Percentiles rank a stretch among this genome's conserved stretches.
These are phyloP conservation scores for Parastagonospora nodorum DNA, from an alignment of 2,329 filamentous ascomycete species.

Conservation along the genomic window DNA sequence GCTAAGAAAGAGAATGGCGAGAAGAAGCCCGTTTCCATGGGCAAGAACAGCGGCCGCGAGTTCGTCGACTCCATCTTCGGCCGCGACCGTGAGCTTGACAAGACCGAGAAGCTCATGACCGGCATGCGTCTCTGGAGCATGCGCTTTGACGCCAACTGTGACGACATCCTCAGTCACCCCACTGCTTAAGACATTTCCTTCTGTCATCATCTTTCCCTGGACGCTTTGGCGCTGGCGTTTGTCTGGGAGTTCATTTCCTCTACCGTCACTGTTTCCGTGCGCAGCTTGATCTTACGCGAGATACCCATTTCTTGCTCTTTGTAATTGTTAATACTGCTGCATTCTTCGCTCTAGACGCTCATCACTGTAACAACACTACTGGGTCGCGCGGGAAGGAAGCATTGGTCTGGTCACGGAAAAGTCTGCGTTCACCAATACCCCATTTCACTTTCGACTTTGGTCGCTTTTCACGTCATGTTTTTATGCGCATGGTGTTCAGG, in stretches of 20 bases:
- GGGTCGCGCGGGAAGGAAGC: conserved; percentile 33
- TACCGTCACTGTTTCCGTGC: conserved; percentile 23
- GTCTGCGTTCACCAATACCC: conserved; percentile 43
- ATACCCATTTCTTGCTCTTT: conserved; percentile 47
- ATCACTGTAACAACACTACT: conserved; percentile 43
- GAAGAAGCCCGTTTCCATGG: conserved; percentile 71
- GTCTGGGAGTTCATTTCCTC: conserved; percentile 25
- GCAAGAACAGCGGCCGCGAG: conserved; percentile 89
- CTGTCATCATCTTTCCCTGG: conserved; percentile 17
- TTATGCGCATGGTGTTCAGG: conserved; percentile 25
- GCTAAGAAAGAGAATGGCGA: conserved; percentile 69
- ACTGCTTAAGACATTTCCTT: conserved; percentile 33
- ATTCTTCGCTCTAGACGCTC: conserved; percentile 39
- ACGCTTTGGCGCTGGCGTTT: conserved; percentile 35
- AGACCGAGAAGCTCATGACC: conserved; percentile 92
- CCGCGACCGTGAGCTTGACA: conserved; percentile 83
- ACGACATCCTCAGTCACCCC: conserved; percentile 74
- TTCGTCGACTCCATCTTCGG: conserved; percentile 97
- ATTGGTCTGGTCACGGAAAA: conserved; percentile 47
- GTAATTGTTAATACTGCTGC: conserved; percentile 45
- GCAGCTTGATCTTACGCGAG: conserved; percentile 43
- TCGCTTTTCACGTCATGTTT: conserved; percentile 19
- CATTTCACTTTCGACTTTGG: conserved; percentile 19
- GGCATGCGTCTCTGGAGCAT: conserved; percentile 86
- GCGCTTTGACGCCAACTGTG: conserved; percentile 94